phyloP scores from a whole-genome alignment of 805 yeast species.

The Saturnispora silvae region DNA sequence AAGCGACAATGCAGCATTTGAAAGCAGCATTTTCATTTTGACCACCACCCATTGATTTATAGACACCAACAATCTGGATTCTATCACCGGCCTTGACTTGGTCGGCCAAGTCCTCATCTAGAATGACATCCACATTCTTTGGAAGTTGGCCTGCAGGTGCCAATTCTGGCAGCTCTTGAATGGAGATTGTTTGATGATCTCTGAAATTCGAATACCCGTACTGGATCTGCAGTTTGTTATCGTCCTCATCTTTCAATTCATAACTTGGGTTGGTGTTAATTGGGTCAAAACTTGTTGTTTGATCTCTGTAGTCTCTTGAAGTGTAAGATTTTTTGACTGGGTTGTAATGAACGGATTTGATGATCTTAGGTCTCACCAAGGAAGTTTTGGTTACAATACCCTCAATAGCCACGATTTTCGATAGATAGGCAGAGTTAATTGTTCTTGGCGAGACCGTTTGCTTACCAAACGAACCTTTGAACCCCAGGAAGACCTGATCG shows the following conservation, averaged over 20 bases:
- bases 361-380: conserved; percentile 82
- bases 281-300: conserved; percentile 82
- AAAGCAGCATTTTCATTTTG: conserved; percentile 55
- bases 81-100: conserved; percentile 92
- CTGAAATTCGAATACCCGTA: conserved; percentile 87
- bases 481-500: conserved; percentile 63
- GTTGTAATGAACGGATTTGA: conserved; percentile 87
- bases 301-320: conserved; percentile 86
- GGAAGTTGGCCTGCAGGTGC: conserved; percentile 99
- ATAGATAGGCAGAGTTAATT: conserved; percentile 62
- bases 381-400: conserved; percentile 95
- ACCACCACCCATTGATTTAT: conserved; percentile 79
- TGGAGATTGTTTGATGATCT: conserved; percentile 87
- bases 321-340: conserved; percentile 76
- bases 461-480: conserved; percentile 85
- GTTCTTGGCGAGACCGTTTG: conserved; percentile 84
- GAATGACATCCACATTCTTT: conserved; percentile 79
- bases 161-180: conserved; percentile 95
- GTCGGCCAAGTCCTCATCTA: conserved; percentile 93
- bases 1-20: conserved; percentile 74
- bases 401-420: conserved; percentile 78
- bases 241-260: conserved; percentile 89
- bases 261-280: conserved; percentile 74
- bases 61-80: conserved; percentile 87
- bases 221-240: conserved; percentile 79